Base-by-base conservation (phyloP, 2,329 filamentous ascomycete species). In the Nothophoma quercina region DNA sequence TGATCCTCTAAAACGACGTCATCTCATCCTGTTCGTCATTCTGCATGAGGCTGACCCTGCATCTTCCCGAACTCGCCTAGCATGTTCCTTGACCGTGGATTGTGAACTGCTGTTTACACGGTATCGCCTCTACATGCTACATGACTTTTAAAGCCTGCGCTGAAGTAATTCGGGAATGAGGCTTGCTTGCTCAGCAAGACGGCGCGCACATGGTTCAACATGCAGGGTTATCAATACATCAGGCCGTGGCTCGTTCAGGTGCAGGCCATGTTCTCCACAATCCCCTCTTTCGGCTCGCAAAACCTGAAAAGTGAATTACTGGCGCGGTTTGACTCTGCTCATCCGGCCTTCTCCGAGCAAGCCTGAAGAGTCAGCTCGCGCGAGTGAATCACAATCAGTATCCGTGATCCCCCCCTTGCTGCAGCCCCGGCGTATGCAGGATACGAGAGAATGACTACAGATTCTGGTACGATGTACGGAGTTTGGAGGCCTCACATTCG, bases 1-100 rank as follows among this genome's bases (percentile, higher is more conserved):
- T 62, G 56, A 56, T 40, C 22, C 35, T 34, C 18, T 30, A 44
- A 53, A 39, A 53, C 51, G 52, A 69, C 67, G 68, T 72, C 66
- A 70, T 58, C 34, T 58, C 51, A 49, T 41, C 26, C 26, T 18
- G 39, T 42, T 64, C 67, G 67, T 71, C 68, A 70, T 63, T 49
- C 51, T 64, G 68, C 67, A 69, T 62, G 56, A 40, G 25, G 53
- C 30, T 44, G 53, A 60, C 60, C 62, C 61, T 64, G 57, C 52
- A 47, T 56, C 29, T 38, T 35, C 40, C 51, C 38, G 32, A 35
- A 34, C 28, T 28, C 29, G 36, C 49, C 26, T 32, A 43, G 39
- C 26, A 30, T 21, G 9, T 18, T 3, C 39, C 25, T 10, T 13
- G 18, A 12, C 25, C 7, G 9, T 25, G 26, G 32, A n/a, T 22